Evolutionary conservation across 768 basidiomycete species (phyloP), one percentile per base, ranked within the genome.

Genomic region (Suillus plorans): DNA sequence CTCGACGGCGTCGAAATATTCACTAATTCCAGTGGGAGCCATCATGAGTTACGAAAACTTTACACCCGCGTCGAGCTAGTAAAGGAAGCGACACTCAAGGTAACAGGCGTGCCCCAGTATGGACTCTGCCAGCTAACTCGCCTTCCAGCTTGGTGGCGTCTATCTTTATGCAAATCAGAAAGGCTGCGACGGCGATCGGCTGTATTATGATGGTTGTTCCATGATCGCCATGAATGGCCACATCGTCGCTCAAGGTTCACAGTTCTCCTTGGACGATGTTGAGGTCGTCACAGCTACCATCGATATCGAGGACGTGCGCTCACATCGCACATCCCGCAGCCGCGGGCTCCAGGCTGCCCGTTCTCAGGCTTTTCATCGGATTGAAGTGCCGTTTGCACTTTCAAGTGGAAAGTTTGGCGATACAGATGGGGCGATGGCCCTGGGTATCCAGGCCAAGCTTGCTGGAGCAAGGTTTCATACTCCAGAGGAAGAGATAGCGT

Each of bases 121-220:
- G 14, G 39, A n/a, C 8, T 44, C 12, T 41, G 8, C 22, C 6
- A 28, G 34, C 34, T 47, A n/a, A 20, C 31, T 12, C n/a, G 4
- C 39, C 49, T 47, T 45, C 9, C 68, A 98, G 97, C 85, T 96
- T 42, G 97, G 97, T 12, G 97, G 97, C 3, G 87, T 98, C 61
- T 99, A 99, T 77, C 85, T 99, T 8, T 99, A 99, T 71, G 94
- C 97, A 10, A 99, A 99, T 74, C 97, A 99, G 71, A 97, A 97
- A 81, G 97, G 97, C 6, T 99, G 97, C 72, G 97, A 99, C 71
- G 97, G 97, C 1, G 97, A 99, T 74, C 87, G 97, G 37, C 83
- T 99, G 0, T 99, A 99, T 81, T 99, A 98, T 74, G 97, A 99
- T 69, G 97, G 97, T 37, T 97, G 94, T 68, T 91, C 94, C 39